Evolutionary conservation across 352 stramenopile genomes (phyloP), one percentile per base, ranked within the genome.

Genomic region (Phytophthora pseudosyringae): DNA sequence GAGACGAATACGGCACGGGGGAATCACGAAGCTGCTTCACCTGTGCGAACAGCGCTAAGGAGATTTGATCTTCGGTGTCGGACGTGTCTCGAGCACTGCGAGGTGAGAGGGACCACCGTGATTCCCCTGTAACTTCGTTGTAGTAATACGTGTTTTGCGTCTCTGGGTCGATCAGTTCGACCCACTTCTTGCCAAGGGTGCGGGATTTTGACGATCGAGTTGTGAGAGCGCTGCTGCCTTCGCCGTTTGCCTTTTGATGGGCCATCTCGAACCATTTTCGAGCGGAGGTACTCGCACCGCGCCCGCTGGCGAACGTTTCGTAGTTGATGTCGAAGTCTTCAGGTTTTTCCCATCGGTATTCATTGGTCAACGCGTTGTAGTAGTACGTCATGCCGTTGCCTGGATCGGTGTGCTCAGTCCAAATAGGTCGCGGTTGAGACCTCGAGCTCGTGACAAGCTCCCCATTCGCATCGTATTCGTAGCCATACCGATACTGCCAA

Each of bases 121-220:
- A 84, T 64, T 98, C 86, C 26, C 94, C 83, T 21, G 83, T 97
- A 56, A 91, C 76, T 54, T 90, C 89, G 57, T 98, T 98, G 73
- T 94, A 96, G 57, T 98, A 98, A 68, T 95, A 98, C 35, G 93
- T 83, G 62, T 96, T 74, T 25, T 82, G 81, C 11, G 82, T 93
- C 35, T 89, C 86, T 3, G 73, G 55, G 59, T 98, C 89, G 25
- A 92, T 65, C 43, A 81, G 75, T 58, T 97, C 89, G 44, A 95
- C 64, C 92, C 92, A 98, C 39, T 90, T 90, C 47, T 80, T 81
- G 15, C 81, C 83, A 3, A 93, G 70, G 12, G 61, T 41, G 15
- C 82, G 79, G 25, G 58, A 67, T 35, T 80, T 85, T 25, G 63
- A 29, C 29, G 67, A 74, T 32, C 75, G 69, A 35, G 69, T 43